phyloP scores from a whole-genome alignment of 176 grass and related monocot species.

The Puccinellia tenuiflora region DNA sequence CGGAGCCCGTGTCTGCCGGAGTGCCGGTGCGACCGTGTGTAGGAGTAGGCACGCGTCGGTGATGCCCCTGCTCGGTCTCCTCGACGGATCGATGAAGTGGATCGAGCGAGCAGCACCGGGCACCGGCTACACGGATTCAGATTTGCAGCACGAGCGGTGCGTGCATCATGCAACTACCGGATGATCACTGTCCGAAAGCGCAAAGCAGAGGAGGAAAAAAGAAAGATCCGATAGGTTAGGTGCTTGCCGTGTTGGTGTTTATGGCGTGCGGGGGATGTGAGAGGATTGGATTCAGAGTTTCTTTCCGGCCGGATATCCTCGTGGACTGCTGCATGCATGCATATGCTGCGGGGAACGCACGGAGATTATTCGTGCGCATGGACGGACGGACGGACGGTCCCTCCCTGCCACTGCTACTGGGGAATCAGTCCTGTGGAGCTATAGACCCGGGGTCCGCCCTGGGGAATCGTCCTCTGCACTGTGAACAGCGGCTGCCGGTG shows the following conservation, averaged over 20 bases:
- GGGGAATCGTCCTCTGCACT: conserved; percentile 1
- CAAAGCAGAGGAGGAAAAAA: not conserved
- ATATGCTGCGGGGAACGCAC: not conserved
- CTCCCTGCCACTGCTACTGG: too few relatives aligned
- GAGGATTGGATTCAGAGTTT: not conserved
- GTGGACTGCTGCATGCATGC: conserved; percentile 18
- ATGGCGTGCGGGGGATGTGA: not conserved
- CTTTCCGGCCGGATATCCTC: not conserved
- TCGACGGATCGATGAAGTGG: not conserved
- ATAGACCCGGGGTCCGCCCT: too few relatives aligned
- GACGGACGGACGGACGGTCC: not conserved
- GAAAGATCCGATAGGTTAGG: not conserved
- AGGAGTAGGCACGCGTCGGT: not conserved
- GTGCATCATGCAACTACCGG: not conserved
- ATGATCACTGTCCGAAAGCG: not conserved
- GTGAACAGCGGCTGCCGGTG: not conserved
- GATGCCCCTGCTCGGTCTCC: not conserved
- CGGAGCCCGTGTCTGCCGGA: not conserved
- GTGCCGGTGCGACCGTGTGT: not conserved
- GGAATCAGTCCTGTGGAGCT: too few relatives aligned
- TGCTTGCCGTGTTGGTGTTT: not conserved
- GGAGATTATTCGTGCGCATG: not conserved
- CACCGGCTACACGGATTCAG: not conserved
- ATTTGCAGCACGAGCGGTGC: conserved; percentile 18
- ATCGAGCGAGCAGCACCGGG: not conserved